Evolutionary conservation across 176 grass and related monocot genomes (phyloP), one percentile per base, ranked within the genome.

Genomic region (Oryza officinalis): DNA sequence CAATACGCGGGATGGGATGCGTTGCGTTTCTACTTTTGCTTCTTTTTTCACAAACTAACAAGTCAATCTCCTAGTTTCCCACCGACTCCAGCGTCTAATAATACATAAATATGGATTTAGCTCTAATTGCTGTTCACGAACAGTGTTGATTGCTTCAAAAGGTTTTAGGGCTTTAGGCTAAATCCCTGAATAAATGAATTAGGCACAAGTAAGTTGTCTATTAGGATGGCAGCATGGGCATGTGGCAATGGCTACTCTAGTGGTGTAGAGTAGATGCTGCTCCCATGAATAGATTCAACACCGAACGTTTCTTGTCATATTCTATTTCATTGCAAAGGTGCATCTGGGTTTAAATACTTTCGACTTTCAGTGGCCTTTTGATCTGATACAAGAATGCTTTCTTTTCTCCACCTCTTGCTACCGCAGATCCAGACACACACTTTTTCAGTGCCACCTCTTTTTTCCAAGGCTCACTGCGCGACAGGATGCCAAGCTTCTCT

Each of bases 381-480:
- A 47, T 69, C 47, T 85, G 18, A 81, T 32, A 40, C 3, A 59
- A 57, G 0, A 11, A 13, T 25, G 2, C 22, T 22, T 18, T 26
- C 81, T 64, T 80, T 18, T 0, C 13, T 13, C 50, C 54, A 60
- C 54, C 54, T 60, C 5, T 65, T 61, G 2, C 27, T 67, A 28
- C 17, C 46, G 33, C 92, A 95, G 92, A 69, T 88, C 31, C 81
- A 89, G 63, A 84, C 40, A 72, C 74, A 86, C 32, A 61, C 75
- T 71, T 77, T 54, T 82, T 72, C 84, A 1, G 81, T 84, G 75
- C 68, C 81, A 25, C 80, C 79, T 57, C 79, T 91, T 37, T 65
- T 20, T 33, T 25, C 54, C 67, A 88, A 85, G 64, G 71, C 43
- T 72, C 45, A 65, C 61, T 76, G 76, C 61, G 12, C 28, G 26